Percentiles rank a stretch among this genome's conserved stretches.
These are phyloP conservation scores for Solanum rostratum DNA, from an alignment of 257 asterid genomes.

Conservation along the genomic window DNA sequence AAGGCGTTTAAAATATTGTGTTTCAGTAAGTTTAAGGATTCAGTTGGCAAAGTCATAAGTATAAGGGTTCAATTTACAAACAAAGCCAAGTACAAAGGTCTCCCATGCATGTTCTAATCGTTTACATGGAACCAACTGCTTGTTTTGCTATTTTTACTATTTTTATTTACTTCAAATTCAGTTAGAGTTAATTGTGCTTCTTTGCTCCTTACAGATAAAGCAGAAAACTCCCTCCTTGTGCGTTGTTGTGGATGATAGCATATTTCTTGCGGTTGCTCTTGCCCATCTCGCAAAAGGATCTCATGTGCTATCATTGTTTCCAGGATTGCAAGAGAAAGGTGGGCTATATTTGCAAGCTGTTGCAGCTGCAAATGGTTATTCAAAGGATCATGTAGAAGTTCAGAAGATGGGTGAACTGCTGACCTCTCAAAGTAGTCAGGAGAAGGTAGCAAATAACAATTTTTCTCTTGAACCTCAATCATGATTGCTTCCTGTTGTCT, in stretches of 20 bases:
- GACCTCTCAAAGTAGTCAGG: constrained; percentile 35
- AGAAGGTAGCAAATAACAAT: constrained; percentile 30
- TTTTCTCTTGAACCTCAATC: background rate
- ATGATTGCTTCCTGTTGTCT: background rate
- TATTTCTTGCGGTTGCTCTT: constrained; percentile 52
- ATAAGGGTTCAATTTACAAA: no score
- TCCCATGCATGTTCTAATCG: background rate
- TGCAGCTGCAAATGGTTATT: constrained; percentile 52
- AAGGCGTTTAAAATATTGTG: no score
- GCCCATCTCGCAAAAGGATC: constrained; percentile 51
- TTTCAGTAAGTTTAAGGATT: no score
- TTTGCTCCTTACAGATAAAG: constrained; percentile 38
- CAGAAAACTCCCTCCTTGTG: constrained; percentile 49
- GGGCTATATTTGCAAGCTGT: constrained; percentile 44
- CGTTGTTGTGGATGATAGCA: constrained; percentile 80
- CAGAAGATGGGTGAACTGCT: constrained; percentile 24
- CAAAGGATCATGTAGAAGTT: constrained; percentile 50
- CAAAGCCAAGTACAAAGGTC: no score
- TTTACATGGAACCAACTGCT: background rate
- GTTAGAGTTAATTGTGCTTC: background rate
- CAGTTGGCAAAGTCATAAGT: no score
- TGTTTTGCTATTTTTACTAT: background rate
- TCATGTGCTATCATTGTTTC: constrained; percentile 64
- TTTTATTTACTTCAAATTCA: background rate
- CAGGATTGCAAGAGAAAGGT: constrained; percentile 68